Evolutionary conservation across 352 stramenopile species (phyloP), one percentile per base, ranked within the genome.

Genomic region (Globisporangium paddicum): DNA sequence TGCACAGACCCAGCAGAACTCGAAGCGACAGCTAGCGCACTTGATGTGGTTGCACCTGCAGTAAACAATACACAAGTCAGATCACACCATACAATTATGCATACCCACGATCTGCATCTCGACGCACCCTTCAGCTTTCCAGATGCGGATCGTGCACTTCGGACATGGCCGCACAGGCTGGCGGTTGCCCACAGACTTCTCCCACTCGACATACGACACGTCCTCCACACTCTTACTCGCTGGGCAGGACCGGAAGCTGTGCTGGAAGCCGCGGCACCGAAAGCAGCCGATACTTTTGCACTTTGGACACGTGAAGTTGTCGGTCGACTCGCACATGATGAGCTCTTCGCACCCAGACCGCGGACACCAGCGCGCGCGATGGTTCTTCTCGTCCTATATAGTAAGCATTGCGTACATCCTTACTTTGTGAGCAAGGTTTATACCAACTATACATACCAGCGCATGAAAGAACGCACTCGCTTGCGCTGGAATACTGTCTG

Each of bases 1-100:
- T 23, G 78, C 77, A 40, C 81, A 91, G 8, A 88, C 69, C 81
- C 81, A 90, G 61, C 81, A 90, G 56, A 82, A 90, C 58, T 90
- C 64, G 46, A 75, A 72, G 7, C 72, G 76, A 35, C 80, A 90
- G 37, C 69, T 64, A n/a, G 74, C 72, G 59, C 80, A 90, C 26
- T 71, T 88, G 69, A 90, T 90, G 68, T 90, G 80, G 55, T 88
- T 88, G 62, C 73, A 81, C 0, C 59, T 65, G n/a, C 28, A 32
- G 6, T 25, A 51, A 35, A 0, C 25, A 44, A 23, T 35, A 44
- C 4, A 50, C 21, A n/a, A 48, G 23, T 25, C n/a, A 23, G 9
- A 14, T 5, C 21, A 54, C 21, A 54, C 19, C 16, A 61, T 44
- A 44, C 32, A 37, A 3, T 3, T 18, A 44, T 19, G 10, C 21